Percentiles rank a stretch among this genome's conserved stretches.
These are phyloP conservation scores for Dryadomyces quercivorus DNA, from an alignment of 2,329 filamentous ascomycete species.

Conservation along the genomic window DNA sequence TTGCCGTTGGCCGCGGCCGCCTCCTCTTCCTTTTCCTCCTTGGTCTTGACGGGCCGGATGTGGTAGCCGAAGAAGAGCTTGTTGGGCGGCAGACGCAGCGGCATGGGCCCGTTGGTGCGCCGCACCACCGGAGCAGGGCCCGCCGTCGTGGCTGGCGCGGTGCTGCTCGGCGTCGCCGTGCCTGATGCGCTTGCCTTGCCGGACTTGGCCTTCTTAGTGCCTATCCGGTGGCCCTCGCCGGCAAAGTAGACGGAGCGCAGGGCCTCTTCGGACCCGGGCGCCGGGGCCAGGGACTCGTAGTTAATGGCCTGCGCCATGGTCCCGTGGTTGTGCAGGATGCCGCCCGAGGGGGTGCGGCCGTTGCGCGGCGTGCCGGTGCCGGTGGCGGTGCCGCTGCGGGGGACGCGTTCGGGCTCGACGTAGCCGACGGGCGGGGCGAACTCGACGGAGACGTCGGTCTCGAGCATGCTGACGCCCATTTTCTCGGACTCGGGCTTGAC, in stretches of 20 bases:
- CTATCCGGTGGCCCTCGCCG: conserved; percentile 69
- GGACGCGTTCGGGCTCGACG: conserved; percentile 61
- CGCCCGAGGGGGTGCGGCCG: conserved; percentile 56
- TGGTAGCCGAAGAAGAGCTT: conserved; percentile 97
- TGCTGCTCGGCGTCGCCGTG: neutral
- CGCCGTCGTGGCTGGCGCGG: conserved; percentile 50
- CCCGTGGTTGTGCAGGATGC: conserved; percentile 69
- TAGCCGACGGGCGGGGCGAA: conserved; percentile 93
- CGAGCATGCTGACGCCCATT: conserved; percentile 84
- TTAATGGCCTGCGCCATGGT: conserved; percentile 98
- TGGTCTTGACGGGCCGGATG: conserved; percentile 74
- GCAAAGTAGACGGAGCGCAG: conserved; percentile 68
- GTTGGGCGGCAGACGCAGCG: conserved; percentile 70
- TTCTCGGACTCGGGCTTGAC: conserved; percentile 76
- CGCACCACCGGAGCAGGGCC: conserved; percentile 22
- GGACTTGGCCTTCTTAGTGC: conserved; percentile 72
- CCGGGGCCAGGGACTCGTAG: conserved; percentile 80
- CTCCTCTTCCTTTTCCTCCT: conserved; percentile 56
- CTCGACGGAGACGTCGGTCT: conserved; percentile 93
- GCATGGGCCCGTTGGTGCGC: conserved; percentile 68
- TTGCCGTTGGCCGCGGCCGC: conserved; percentile 46
- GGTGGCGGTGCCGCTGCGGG: conserved; percentile 30
- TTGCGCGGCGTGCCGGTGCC: conserved; percentile 82
- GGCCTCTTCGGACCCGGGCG: conserved; percentile 37
- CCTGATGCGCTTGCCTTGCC: conserved; percentile 33